Percentiles rank a stretch among this genome's conserved stretches.
phyloP scores from a whole-genome alignment of 371 early-diverging fungal species.

The Chytridium lagenaria region DNA sequence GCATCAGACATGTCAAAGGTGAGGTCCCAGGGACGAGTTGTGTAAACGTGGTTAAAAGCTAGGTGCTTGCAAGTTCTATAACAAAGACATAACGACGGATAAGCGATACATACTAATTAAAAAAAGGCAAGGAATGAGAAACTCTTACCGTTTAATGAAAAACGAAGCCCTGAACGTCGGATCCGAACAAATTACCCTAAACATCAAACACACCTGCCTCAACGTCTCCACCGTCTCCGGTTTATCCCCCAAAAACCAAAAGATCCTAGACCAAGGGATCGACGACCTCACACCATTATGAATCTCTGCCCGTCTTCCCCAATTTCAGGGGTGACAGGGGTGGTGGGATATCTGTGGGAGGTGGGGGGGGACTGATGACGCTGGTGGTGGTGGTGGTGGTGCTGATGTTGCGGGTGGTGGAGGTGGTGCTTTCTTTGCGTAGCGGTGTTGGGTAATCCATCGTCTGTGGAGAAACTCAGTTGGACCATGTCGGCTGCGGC shows the following conservation, averaged over 20 bases:
- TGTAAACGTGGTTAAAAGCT: constrained; percentile 30
- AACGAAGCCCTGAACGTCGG: constrained; percentile 23
- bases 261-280: constrained; percentile 4
- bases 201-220: constrained; percentile 25
- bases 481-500: not conserved
- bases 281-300: constrained; percentile 1
- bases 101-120: no score
- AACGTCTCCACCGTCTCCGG: constrained; percentile 25
- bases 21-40: constrained; percentile 20
- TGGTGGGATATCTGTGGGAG: no score
- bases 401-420: no score
- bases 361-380: no score
- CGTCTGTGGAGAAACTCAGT: no score
- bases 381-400: no score
- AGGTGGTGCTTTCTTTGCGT: no score
- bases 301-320: not conserved
- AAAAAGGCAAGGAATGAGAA: not conserved
- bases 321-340: not conserved
- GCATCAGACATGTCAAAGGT: constrained; percentile 34
- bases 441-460: no score
- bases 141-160: constrained; percentile 19
- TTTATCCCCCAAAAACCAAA: constrained; percentile 25
- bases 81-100: no score
- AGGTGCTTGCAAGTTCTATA: constrained; percentile 30
- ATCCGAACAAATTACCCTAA: constrained; percentile 22